A percentile compares a stretch with the other conserved stretches of the same genome.
phyloP scores from a whole-genome alignment of 2,329 filamentous ascomycete genomes.

The Phaeophleospora eucalypticola region DNA sequence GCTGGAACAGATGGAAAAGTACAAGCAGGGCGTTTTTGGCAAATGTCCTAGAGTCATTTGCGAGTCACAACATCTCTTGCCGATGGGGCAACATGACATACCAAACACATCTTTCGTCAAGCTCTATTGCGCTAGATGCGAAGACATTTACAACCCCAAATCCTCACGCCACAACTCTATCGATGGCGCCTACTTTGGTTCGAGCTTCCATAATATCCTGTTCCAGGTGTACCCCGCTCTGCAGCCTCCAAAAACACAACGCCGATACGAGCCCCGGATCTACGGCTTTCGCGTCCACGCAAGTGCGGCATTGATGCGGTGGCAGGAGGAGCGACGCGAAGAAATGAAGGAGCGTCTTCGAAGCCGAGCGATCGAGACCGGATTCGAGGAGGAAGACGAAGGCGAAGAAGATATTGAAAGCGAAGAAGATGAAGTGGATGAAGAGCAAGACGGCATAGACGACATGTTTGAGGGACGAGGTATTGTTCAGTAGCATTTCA shows the following conservation, averaged over 20 bases:
- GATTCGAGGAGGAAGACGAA: slow-evolving; percentile 68
- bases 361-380: slow-evolving; percentile 65
- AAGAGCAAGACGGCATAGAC: slow-evolving; percentile 52
- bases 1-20: slow-evolving; percentile 81
- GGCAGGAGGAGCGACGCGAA: slow-evolving; percentile 79
- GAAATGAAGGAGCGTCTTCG: slow-evolving; percentile 76
- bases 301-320: slow-evolving; percentile 78
- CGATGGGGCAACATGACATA: slow-evolving; percentile 89
- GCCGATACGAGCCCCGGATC: slow-evolving; percentile 82
- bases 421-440: slow-evolving; percentile 54
- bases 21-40: slow-evolving; percentile 96
- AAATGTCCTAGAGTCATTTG: slow-evolving; percentile 97
- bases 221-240: slow-evolving; percentile 96
- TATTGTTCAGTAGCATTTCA: not conserved
- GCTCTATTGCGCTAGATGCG: slow-evolving; percentile 93
- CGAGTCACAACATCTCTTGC: slow-evolving; percentile 85
- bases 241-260: slow-evolving; percentile 77
- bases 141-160: slow-evolving; percentile 98
- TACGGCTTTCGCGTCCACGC: slow-evolving; percentile 97
- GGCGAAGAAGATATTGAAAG: slow-evolving; percentile 59
- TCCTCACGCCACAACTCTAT: slow-evolving; percentile 92
- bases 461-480: slow-evolving; percentile 38
- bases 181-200: slow-evolving; percentile 96
- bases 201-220: slow-evolving; percentile 97
- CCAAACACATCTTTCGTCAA: slow-evolving; percentile 87